phyloP scores from a whole-genome alignment of 352 stramenopile genomes.

The Lagenidium giganteum region DNA sequence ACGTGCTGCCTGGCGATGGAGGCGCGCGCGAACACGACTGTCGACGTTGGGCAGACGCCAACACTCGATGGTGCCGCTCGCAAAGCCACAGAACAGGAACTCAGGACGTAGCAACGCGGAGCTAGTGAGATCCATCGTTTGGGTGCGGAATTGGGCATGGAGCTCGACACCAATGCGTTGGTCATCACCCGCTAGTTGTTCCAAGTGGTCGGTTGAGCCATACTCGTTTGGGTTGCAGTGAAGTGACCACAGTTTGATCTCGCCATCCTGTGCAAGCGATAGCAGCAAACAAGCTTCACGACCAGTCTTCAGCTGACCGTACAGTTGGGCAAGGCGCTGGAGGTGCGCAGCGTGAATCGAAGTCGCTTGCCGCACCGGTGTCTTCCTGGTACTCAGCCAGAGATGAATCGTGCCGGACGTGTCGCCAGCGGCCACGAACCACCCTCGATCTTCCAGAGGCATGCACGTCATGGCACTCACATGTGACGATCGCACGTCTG shows the following conservation, averaged over 20 bases:
- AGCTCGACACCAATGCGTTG: too few relatives aligned
- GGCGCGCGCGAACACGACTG: conserved; percentile 4
- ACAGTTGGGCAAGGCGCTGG: neutral
- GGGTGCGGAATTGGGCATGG: conserved; percentile 29
- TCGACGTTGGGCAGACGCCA: conserved; percentile 22
- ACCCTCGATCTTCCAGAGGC: too few relatives aligned
- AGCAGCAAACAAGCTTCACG: neutral
- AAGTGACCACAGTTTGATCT: conserved; percentile 41
- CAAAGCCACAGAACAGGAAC: conserved; percentile 43
- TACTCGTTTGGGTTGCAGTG: conserved; percentile 1
- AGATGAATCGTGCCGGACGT: too few relatives aligned
- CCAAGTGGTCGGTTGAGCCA: too few relatives aligned
- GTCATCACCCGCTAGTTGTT: too few relatives aligned
- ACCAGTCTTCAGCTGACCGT: neutral
- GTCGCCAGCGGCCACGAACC: too few relatives aligned
- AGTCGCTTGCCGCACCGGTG: too few relatives aligned
- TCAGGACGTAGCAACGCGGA: conserved; percentile 18
- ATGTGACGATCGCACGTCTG: too few relatives aligned
- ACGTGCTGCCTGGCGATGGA: conserved; percentile 15
- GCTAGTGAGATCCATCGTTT: conserved; percentile 21
- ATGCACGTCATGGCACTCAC: too few relatives aligned
- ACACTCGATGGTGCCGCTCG: conserved; percentile 30
- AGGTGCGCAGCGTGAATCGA: too few relatives aligned
- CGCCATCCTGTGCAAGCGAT: conserved; percentile 29
- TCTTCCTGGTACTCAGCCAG: too few relatives aligned